A percentile compares a stretch with the other conserved stretches of the same genome.
Conservation (phyloP, 2,329 filamentous ascomycete species). For the Xylariaceae sp. region DNA sequence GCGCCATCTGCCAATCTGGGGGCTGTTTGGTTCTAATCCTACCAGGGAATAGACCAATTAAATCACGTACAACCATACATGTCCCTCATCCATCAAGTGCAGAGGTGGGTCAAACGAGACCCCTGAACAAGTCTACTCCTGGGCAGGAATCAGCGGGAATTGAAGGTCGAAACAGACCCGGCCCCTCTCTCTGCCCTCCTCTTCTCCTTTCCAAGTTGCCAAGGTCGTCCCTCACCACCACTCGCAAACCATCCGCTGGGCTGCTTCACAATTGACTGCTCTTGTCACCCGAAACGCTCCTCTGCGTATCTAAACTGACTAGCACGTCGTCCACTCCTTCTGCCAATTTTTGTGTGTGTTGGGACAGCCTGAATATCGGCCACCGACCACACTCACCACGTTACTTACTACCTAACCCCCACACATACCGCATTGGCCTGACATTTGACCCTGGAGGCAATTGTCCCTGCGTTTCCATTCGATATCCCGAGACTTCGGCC, state of each 20-base stretch:
- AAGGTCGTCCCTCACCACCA: constrained; percentile 8
- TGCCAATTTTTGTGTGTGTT: neutral
- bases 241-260: constrained; percentile 12
- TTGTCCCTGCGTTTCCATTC: constrained; percentile 3
- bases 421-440: neutral
- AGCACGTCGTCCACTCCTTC: constrained; percentile 30
- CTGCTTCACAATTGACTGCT: constrained; percentile 23
- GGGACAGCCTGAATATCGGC: neutral
- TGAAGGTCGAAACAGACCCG: constrained; percentile 14
- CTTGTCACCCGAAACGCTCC: constrained; percentile 9
- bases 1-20: constrained; percentile 7
- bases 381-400: constrained; percentile 3
- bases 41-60: no score
- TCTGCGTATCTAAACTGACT: neutral
- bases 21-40: no score
- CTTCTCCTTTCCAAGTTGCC: constrained; percentile 13
- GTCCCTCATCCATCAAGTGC: neutral
- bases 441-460: constrained; percentile 6
- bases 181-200: constrained; percentile 8
- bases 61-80: neutral
- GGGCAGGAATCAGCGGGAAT: no score
- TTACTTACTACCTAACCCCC: neutral
- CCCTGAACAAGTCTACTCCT: constrained; percentile 4
- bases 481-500: constrained; percentile 13
- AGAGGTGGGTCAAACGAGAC: constrained; percentile 20